phyloP scores from a whole-genome alignment of 2,329 filamentous ascomycete species.

The Huntiella savannae region DNA sequence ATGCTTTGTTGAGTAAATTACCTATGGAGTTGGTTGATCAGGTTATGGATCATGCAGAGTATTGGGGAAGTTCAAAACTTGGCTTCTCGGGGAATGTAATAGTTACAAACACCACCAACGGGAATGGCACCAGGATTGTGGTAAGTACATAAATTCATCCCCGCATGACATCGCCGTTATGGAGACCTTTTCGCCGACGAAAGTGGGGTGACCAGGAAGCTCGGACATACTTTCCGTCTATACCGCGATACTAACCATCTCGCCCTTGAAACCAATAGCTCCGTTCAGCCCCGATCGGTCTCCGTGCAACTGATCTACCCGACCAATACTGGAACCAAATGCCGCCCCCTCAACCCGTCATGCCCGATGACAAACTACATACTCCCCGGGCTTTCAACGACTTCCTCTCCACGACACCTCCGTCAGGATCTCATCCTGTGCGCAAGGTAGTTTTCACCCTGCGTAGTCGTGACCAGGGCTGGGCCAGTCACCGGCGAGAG shows the following conservation, averaged over 20 bases:
- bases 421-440: constrained; percentile 28
- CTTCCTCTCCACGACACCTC: constrained; percentile 14
- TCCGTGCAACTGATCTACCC: constrained; percentile 13
- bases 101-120: neutral
- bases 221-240: too few relatives aligned
- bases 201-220: too few relatives aligned
- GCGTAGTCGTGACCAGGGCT: constrained; percentile 39
- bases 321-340: neutral
- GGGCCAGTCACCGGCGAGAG: constrained; percentile 19
- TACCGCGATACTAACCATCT: too few relatives aligned
- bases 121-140: neutral
- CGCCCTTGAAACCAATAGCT: constrained; percentile 17
- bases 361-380: neutral
- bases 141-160: neutral
- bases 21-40: constrained; percentile 36
- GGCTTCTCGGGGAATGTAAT: constrained; percentile 15
- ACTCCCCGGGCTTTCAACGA: neutral
- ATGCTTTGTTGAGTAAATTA: constrained; percentile 25
- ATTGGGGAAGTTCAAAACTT: constrained; percentile 30
- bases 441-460: constrained; percentile 44
- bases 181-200: too few relatives aligned
- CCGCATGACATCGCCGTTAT: too few relatives aligned
- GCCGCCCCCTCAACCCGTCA: neutral
- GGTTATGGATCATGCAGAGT: constrained; percentile 41
- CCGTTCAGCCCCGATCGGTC: constrained; percentile 23